phyloP scores from a whole-genome alignment of 345 rosid genomes.

The Turritis glabra region DNA sequence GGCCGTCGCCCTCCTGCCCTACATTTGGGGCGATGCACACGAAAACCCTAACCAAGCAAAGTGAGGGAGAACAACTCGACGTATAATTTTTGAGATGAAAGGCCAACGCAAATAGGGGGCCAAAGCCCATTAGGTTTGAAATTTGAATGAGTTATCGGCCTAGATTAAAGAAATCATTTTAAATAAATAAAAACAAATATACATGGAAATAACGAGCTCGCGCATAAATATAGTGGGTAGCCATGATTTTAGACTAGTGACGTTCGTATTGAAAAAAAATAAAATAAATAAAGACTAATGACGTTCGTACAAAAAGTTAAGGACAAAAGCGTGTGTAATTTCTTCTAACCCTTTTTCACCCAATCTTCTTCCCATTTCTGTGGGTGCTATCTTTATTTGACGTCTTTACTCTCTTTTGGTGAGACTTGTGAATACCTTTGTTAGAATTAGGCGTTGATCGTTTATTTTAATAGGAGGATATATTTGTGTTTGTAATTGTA shows the following conservation, averaged over 20 bases:
- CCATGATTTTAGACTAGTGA: neutral
- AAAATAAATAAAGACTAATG: too few relatives aligned
- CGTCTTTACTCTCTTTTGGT: neutral
- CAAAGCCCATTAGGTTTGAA: neutral
- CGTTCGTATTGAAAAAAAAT: too few relatives aligned
- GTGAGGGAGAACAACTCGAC: neutral
- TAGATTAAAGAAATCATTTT: neutral
- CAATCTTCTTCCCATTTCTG: neutral
- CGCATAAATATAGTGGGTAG: neutral
- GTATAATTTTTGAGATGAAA: neutral
- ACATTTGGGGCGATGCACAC: too few relatives aligned
- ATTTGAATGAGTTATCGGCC: neutral
- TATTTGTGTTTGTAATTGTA: neutral
- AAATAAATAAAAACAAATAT: neutral
- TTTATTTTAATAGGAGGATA: neutral
- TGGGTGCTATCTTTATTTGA: neutral
- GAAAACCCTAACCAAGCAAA: neutral
- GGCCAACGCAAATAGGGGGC: neutral
- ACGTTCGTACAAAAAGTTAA: neutral
- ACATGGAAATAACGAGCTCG: neutral
- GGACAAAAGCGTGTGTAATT: neutral
- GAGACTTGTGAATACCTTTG: neutral
- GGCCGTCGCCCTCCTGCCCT: too few relatives aligned
- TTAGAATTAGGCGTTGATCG: neutral
- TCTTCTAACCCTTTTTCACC: slow-evolving; percentile 6